These are phyloP conservation scores for Venturiaceae sp. DNA, from an alignment of 2,329 filamentous ascomycete species.

Conservation along the genomic window DNA sequence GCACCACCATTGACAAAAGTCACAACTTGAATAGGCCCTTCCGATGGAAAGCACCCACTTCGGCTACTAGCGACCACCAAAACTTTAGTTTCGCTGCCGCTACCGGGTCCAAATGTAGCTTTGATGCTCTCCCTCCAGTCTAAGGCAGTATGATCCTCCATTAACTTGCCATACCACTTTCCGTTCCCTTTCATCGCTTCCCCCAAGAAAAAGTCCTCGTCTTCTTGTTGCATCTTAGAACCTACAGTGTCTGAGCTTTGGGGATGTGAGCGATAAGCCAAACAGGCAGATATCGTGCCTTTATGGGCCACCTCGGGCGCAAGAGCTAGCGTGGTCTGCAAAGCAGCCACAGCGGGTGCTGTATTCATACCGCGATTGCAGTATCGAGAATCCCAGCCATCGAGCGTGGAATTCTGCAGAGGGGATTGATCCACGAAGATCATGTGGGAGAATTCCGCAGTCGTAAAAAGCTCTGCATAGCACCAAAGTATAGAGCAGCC, in stretches of 20 bases:
- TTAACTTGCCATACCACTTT: constrained; percentile 20
- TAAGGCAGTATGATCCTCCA: constrained; percentile 20
- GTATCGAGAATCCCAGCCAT: constrained; percentile 14
- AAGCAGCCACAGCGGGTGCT: constrained; percentile 10
- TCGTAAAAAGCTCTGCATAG: constrained; percentile 19
- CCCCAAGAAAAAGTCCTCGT: constrained; percentile 17
- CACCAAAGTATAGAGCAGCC: constrained; percentile 18
- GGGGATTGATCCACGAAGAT: constrained; percentile 21
- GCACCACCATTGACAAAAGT: constrained; percentile 12
- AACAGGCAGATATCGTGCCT: constrained; percentile 16
- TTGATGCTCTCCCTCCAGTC: constrained; percentile 18
- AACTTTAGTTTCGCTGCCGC: constrained; percentile 7
- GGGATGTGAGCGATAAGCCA: constrained; percentile 15
- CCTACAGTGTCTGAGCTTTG: constrained; percentile 13
- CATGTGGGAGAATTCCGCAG: constrained; percentile 14
- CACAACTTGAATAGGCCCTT: constrained; percentile 16
- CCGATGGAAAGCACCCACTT: constrained; percentile 20
- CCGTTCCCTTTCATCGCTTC: constrained; percentile 18
- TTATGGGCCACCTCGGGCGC: constrained; percentile 14
- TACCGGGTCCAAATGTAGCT: constrained; percentile 9
- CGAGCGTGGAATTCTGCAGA: constrained; percentile 13
- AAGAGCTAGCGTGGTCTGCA: constrained; percentile 12
- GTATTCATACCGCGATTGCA: constrained; percentile 17
- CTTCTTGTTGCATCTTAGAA: constrained; percentile 9
- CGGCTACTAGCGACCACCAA: constrained; percentile 18